Percentiles rank a stretch among this genome's conserved stretches.
Conservation (phyloP, 2,329 filamentous ascomycete genomes). For the Graphilbum fragrans region DNA sequence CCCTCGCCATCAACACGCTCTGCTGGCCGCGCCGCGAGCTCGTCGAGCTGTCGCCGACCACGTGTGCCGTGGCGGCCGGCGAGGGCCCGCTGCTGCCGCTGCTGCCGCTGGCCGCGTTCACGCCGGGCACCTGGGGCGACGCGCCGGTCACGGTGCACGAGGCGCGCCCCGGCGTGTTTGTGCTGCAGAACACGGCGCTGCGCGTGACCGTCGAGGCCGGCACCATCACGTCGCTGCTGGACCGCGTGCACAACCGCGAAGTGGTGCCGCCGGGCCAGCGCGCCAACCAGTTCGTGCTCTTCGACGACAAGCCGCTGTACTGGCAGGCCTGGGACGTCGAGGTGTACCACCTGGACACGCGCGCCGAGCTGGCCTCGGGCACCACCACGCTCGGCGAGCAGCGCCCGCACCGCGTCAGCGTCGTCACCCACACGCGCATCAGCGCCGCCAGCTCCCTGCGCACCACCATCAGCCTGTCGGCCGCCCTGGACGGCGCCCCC, state of each 20-base stretch:
- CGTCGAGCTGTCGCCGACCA: slow-evolving; percentile 45
- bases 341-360: slow-evolving; percentile 83
- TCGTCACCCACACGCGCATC: slow-evolving; percentile 77
- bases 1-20: slow-evolving; percentile 69
- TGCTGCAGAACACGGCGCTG: slow-evolving; percentile 68
- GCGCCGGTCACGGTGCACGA: slow-evolving; percentile 40
- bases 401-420: slow-evolving; percentile 63
- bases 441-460: slow-evolving; percentile 78
- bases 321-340: slow-evolving; percentile 99
- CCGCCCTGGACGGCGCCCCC: slow-evolving; percentile 50
- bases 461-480: slow-evolving; percentile 70
- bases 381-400: slow-evolving; percentile 60
- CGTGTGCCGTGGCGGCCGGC: slow-evolving; percentile 44
- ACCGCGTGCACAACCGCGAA: slow-evolving; percentile 62
- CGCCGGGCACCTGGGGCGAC: slow-evolving; percentile 17
- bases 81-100: slow-evolving; percentile 39
- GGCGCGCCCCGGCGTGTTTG: slow-evolving; percentile 50
- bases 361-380: slow-evolving; percentile 59
- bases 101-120: slow-evolving; percentile 32
- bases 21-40: slow-evolving; percentile 75
- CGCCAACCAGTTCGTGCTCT: slow-evolving; percentile 85
- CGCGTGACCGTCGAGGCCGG: slow-evolving; percentile 62
- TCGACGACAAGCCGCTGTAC: slow-evolving; percentile 93
- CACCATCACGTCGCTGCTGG: slow-evolving; percentile 73
- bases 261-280: slow-evolving; percentile 61